Evolutionary conservation across 768 basidiomycete species (phyloP).

Genomic region (Lentinula boryana): DNA sequence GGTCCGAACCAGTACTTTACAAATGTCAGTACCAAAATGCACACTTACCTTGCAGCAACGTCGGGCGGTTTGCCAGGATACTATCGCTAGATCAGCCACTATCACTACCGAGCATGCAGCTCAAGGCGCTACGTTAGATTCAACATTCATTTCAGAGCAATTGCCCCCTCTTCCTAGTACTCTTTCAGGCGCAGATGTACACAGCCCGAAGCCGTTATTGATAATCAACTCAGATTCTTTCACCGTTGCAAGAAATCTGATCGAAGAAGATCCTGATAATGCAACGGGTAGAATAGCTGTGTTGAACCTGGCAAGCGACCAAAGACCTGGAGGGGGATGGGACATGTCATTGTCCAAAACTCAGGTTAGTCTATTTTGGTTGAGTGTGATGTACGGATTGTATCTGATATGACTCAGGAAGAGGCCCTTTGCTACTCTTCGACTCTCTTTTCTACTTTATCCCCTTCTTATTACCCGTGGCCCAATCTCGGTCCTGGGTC

Average conservation of each 20-base stretch:
- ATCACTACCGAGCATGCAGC: constrained; percentile 20
- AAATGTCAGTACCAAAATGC: not conserved
- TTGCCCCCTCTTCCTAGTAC: constrained; percentile 18
- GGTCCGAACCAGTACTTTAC: not conserved
- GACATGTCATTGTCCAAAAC: constrained; percentile 19
- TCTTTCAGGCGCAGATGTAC: constrained; percentile 10
- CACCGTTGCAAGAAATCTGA: constrained; percentile 24
- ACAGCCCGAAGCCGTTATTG: constrained; percentile 12
- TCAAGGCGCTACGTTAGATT: constrained; percentile 24
- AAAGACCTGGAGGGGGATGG: constrained; percentile 27
- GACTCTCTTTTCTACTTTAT: constrained; percentile 36
- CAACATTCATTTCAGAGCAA: constrained; percentile 21
- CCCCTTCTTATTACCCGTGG: constrained; percentile 38
- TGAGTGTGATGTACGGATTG: not conserved
- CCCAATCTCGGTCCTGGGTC: constrained; percentile 36
- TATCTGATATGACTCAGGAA: constrained; percentile 21
- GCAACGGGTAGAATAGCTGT: constrained; percentile 25
- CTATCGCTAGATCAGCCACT: constrained; percentile 18
- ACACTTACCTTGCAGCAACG: constrained; percentile 1
- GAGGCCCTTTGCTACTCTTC: constrained; percentile 45
- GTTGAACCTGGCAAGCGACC: constrained; percentile 34
- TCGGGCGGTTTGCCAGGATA: constrained; percentile 5
- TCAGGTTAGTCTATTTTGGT: constrained; percentile 17
- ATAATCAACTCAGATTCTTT: constrained; percentile 33
- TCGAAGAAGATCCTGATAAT: constrained; percentile 17